These are phyloP conservation scores for Wickerhamiella galacta DNA, from an alignment of 805 yeast genomes.

Conservation along the genomic window DNA sequence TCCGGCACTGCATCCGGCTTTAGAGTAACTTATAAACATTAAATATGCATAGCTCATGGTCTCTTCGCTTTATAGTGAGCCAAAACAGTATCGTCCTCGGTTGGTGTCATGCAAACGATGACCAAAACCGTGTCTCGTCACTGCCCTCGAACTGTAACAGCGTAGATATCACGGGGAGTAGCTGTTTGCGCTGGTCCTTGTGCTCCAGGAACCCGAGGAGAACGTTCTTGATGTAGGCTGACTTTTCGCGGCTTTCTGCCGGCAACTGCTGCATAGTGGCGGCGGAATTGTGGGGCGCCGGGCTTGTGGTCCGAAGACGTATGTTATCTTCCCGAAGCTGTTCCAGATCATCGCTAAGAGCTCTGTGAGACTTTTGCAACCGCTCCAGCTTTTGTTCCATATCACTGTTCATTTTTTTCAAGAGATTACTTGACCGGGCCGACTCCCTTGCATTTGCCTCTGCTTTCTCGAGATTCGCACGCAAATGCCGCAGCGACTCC, in stretches of 20 bases:
- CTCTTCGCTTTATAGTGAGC: too few species aligned
- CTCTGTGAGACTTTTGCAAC: slow-evolving; percentile 21
- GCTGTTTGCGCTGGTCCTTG: slow-evolving; percentile 72
- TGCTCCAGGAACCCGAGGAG: slow-evolving; percentile 83
- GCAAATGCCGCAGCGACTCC: background rate
- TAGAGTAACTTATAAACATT: too few species aligned
- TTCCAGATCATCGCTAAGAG: slow-evolving; percentile 21
- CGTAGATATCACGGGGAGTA: slow-evolving; percentile 72
- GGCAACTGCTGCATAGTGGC: slow-evolving; percentile 1
- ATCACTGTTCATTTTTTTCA: slow-evolving; percentile 23
- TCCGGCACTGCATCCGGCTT: too few species aligned
- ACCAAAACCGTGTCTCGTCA: slow-evolving; percentile 58
- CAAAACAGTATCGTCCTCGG: too few species aligned
- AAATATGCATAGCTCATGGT: too few species aligned
- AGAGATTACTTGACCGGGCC: slow-evolving; percentile 15
- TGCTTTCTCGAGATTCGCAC: slow-evolving; percentile 9
- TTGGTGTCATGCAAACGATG: slow-evolving; percentile 1
- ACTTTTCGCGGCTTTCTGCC: slow-evolving; percentile 25
- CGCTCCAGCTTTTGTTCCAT: slow-evolving; percentile 21
- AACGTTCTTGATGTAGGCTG: slow-evolving; percentile 77
- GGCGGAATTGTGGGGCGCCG: background rate
- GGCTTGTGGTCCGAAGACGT: slow-evolving; percentile 7
- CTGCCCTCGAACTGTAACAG: slow-evolving; percentile 47
- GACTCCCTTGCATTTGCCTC: slow-evolving; percentile 16
- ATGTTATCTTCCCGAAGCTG: slow-evolving; percentile 15